Evolutionary conservation across 805 yeast genomes (phyloP).

Genomic region (Metschnikowia peoriensis): DNA sequence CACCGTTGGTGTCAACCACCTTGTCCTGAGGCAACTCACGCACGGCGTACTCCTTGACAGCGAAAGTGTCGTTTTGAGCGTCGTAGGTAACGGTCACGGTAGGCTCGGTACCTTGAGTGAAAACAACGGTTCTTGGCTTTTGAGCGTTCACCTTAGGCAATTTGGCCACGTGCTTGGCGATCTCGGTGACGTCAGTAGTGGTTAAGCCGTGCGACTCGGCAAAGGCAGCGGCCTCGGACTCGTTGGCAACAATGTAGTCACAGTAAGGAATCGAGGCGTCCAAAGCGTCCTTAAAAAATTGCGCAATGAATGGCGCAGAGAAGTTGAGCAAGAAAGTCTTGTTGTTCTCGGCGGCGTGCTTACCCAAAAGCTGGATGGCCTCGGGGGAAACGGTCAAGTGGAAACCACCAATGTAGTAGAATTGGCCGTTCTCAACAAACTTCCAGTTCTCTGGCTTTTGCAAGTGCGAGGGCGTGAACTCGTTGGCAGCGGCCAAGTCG

Average conservation of each 20-base stretch:
- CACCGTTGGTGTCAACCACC: conserved; percentile 95
- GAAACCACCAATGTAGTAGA: conserved; percentile 97
- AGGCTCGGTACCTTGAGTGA: conserved; percentile 94
- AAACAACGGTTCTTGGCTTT: conserved; percentile 79
- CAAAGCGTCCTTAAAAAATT: conserved; percentile 90
- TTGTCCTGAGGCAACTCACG: conserved; percentile 63
- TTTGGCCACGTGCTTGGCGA: conserved; percentile 80
- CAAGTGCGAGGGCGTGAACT: conserved; percentile 86
- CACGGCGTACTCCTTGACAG: conserved; percentile 59
- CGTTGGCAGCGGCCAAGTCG: conserved; percentile 97
- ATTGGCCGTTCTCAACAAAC: conserved; percentile 73
- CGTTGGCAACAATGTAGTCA: conserved; percentile 91
- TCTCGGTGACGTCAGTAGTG: conserved; percentile 61
- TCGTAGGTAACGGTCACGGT: conserved; percentile 73
- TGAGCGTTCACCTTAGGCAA: conserved; percentile 69
- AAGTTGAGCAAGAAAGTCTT: conserved; percentile 81
- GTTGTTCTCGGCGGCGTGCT: conserved; percentile 83
- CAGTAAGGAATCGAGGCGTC: conserved; percentile 80
- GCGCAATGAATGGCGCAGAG: conserved; percentile 95
- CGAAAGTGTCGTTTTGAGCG: conserved; percentile 44
- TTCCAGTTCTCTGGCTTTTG: conserved; percentile 88
- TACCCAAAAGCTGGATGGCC: conserved; percentile 84
- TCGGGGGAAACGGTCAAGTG: conserved; percentile 97
- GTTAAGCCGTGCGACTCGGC: conserved; percentile 78
- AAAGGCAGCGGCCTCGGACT: conserved; percentile 93